A percentile compares a stretch with the other conserved stretches of the same genome.
Evolutionary conservation across 2,329 filamentous ascomycete genomes (phyloP).

Genomic region (Aciculosporium take): DNA sequence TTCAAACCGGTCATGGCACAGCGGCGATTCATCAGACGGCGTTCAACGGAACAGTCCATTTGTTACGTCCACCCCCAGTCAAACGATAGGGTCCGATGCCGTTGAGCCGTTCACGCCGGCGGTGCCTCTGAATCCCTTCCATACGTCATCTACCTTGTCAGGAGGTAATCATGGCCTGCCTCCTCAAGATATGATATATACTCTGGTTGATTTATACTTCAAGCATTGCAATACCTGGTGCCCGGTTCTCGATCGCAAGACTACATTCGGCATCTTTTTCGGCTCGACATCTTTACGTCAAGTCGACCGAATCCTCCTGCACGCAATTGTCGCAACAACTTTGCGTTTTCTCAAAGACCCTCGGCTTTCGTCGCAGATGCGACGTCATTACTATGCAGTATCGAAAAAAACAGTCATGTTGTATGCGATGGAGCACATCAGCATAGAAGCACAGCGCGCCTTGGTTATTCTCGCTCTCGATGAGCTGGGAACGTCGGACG

Average conservation of each 20-base stretch:
- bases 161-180: slow-evolving; percentile 37
- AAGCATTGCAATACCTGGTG: slow-evolving; percentile 50
- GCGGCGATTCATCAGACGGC: slow-evolving; percentile 17
- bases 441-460: slow-evolving; percentile 23
- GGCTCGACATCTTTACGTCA: slow-evolving; percentile 25
- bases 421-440: slow-evolving; percentile 28
- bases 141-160: slow-evolving; percentile 17
- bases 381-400: slow-evolving; percentile 23
- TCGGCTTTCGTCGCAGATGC: slow-evolving; percentile 22
- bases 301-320: slow-evolving; percentile 25
- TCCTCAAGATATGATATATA: slow-evolving; percentile 45
- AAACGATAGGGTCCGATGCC: neutral
- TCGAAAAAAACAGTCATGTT: slow-evolving; percentile 26
- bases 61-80: neutral
- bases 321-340: slow-evolving; percentile 30
- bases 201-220: slow-evolving; percentile 46
- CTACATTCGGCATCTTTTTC: slow-evolving; percentile 26
- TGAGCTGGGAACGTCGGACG: slow-evolving; percentile 28
- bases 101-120: slow-evolving; percentile 2
- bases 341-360: slow-evolving; percentile 27
- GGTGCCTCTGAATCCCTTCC: slow-evolving; percentile 2
- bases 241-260: slow-evolving; percentile 29
- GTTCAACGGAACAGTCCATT: slow-evolving; percentile 5
- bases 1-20: slow-evolving; percentile 19
- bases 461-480: slow-evolving; percentile 28